Base-by-base conservation (phyloP, 2,329 filamentous ascomycete species). In the Claviceps africana region DNA sequence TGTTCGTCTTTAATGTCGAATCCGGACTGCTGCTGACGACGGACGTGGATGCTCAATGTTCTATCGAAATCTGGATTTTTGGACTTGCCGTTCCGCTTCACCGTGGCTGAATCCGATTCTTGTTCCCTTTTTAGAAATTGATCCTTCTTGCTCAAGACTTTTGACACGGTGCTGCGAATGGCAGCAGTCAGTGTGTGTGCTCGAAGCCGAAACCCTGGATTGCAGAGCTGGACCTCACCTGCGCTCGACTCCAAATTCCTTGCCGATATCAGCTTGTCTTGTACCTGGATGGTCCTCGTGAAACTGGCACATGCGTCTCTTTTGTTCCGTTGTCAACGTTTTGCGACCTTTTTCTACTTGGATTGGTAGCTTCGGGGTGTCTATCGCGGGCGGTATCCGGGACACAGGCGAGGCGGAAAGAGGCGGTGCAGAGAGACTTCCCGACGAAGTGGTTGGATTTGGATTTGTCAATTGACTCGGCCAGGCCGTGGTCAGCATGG, bases 221-320 rank as follows among this genome's bases (percentile, higher is more conserved):
- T 21, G 30, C 30, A 45, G 19, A 28, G 21, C 22, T 39, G 15
- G 22, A 53, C 17, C 72, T 67, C 82, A 97, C 93, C 93, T 97
- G 84, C 93, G 76, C 72, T 98, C 93, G 50, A 98, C 93, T 37
- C 90, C 91, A 70, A 98, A 98, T 65, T 89, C 82, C 54, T 84
- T 85, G 70, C 93, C 93, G 69, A 98, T 98, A 64, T 97, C 91
- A 19, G 89, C 93, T 71, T 98, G 93, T 70, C 95, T 95, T 46
- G 88, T 83, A 48, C 81, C 84, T 22, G 91, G 93, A 64, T 97
- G 84, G 56, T 95, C 85, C 64, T 93, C 86, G 60, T 91, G 86
- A 67, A 91, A 96, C 63, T 88, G 79, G 67, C 93, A 98, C 90
- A 98, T 98, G 45, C 82, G 79, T 58, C 89, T 80, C 57, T 93